These are phyloP conservation scores for Paraurostyla sp. DNA, from an alignment of 73 alveolate species.

Conservation along the genomic window DNA sequence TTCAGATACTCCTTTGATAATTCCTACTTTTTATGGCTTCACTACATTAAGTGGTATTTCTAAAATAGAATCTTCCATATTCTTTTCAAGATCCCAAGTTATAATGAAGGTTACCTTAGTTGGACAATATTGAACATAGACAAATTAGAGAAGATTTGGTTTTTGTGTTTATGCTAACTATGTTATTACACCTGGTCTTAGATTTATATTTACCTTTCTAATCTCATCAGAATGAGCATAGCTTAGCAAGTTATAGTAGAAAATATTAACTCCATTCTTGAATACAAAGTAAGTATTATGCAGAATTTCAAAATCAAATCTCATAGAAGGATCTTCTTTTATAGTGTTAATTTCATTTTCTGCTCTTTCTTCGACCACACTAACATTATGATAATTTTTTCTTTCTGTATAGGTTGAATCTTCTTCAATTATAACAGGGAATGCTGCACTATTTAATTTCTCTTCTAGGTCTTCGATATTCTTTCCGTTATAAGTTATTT, in stretches of 20 bases:
- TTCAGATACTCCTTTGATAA: conserved; percentile 25
- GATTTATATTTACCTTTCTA: neutral
- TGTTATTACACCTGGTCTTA: conserved; percentile 30
- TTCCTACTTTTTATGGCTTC: neutral
- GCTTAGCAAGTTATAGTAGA: neutral
- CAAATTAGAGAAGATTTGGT: conserved; percentile 13
- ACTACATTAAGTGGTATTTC: neutral
- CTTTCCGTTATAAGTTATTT: too few relatives aligned
- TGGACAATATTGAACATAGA: conserved; percentile 17
- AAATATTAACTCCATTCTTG: neutral
- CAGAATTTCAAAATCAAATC: conserved; percentile 32
- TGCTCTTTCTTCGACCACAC: neutral
- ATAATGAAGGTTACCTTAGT: neutral
- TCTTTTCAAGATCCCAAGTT: conserved; percentile 36
- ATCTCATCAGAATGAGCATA: neutral
- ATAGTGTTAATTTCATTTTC: neutral
- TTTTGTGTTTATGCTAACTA: conserved; percentile 15
- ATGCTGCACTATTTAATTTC: too few relatives aligned
- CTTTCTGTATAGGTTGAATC: too few relatives aligned
- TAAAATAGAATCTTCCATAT: conserved; percentile 7
- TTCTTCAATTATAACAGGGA: too few relatives aligned
- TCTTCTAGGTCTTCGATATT: too few relatives aligned
- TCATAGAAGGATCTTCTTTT: neutral
- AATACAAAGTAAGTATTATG: neutral
- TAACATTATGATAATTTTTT: neutral